phyloP scores from a whole-genome alignment of 805 yeast genomes.

The Pichia heedii region DNA sequence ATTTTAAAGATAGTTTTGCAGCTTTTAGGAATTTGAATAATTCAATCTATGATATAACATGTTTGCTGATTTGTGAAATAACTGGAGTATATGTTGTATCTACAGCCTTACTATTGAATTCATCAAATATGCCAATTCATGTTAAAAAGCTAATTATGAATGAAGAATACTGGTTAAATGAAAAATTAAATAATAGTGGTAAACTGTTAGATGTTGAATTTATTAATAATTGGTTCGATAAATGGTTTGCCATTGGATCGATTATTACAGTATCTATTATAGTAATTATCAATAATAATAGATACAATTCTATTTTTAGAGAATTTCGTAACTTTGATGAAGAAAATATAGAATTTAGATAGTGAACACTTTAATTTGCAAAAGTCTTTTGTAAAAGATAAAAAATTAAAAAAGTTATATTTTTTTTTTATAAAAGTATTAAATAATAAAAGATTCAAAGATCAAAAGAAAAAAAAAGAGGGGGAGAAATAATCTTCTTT shows the following conservation, averaged over 20 bases:
- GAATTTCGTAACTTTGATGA: conserved; percentile 24
- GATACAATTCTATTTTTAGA: too few relatives aligned
- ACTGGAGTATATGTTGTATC: conserved; percentile 44
- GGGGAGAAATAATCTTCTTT: too few relatives aligned
- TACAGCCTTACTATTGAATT: conserved; percentile 40
- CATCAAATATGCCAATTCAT: conserved; percentile 36
- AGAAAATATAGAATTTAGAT: conserved; percentile 16
- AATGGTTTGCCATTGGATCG: conserved; percentile 39
- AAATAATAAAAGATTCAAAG: too few relatives aligned
- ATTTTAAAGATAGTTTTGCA: neutral
- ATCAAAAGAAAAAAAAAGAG: neutral
- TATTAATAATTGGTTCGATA: conserved; percentile 44
- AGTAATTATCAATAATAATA: conserved; percentile 16
- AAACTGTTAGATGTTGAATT: conserved; percentile 24
- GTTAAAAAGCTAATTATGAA: conserved; percentile 27
- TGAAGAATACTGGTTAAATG: conserved; percentile 1
- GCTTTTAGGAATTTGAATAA: neutral
- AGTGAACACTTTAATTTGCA: too few relatives aligned
- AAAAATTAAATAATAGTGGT: neutral
- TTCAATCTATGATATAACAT: neutral
- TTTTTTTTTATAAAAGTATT: too few relatives aligned
- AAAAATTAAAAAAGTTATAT: too few relatives aligned
- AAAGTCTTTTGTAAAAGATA: too few relatives aligned
- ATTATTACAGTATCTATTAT: conserved; percentile 25
- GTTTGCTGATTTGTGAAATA: conserved; percentile 25